phyloP scores from a whole-genome alignment of 2,329 filamentous ascomycete genomes.

The Purpureocillium lavendulum region DNA sequence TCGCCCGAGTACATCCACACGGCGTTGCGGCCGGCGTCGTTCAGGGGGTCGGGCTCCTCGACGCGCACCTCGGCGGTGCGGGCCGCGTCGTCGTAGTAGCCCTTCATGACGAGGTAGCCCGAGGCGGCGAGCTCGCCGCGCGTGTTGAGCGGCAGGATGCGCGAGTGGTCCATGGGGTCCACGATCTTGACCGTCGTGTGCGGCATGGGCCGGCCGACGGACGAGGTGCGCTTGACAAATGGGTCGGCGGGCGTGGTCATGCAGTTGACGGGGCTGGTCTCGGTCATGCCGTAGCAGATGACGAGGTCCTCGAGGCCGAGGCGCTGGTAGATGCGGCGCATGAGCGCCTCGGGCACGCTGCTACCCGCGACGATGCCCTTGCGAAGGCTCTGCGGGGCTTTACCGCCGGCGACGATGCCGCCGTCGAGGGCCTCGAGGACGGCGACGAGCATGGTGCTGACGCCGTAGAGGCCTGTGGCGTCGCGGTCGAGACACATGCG shows the following conservation, averaged over 20 bases:
- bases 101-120: conserved; percentile 86
- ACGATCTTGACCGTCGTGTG: conserved; percentile 76
- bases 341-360: conserved; percentile 74
- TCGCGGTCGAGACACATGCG: conserved; percentile 41
- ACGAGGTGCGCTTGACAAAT: conserved; percentile 61
- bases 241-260: conserved; percentile 80
- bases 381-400: conserved; percentile 34
- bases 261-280: conserved; percentile 68
- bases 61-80: conserved; percentile 60
- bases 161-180: conserved; percentile 49
- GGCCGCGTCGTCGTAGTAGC: conserved; percentile 71
- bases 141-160: conserved; percentile 54
- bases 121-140: conserved; percentile 74
- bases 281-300: conserved; percentile 96
- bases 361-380: conserved; percentile 92
- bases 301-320: conserved; percentile 77
- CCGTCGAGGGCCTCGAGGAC: conserved; percentile 67
- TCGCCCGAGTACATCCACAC: conserved; percentile 92
- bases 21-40: conserved; percentile 22
- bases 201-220: conserved; percentile 74
- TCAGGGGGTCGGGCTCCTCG: conserved; percentile 29
- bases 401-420: conserved; percentile 16
- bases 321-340: conserved; percentile 63
- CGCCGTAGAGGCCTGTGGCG: conserved; percentile 69
- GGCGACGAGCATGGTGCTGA: conserved; percentile 90